Percentiles rank a stretch among this genome's conserved stretches.
phyloP scores from a whole-genome alignment of 139 green algal genomes.

The Mesostigma viride region DNA sequence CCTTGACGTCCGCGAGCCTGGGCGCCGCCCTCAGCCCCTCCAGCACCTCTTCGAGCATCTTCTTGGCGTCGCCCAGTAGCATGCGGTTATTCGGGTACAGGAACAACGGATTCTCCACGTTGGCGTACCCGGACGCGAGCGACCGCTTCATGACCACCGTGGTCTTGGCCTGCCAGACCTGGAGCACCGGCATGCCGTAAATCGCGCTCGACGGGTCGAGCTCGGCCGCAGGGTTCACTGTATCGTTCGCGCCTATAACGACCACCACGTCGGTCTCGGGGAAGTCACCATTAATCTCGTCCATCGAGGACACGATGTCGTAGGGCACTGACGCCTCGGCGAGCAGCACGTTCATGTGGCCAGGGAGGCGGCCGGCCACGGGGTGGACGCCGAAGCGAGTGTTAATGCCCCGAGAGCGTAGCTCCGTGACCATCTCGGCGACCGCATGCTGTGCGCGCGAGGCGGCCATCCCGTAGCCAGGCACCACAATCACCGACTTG shows the following conservation, averaged over 20 bases:
- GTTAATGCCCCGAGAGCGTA: conserved; percentile 14
- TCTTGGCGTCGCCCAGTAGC: conserved; percentile 64
- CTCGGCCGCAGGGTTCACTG: conserved; percentile 71
- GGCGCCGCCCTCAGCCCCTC: not conserved
- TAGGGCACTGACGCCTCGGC: conserved; percentile 73
- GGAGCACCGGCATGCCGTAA: conserved; percentile 57
- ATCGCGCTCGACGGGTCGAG: conserved; percentile 75
- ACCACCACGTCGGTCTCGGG: conserved; percentile 58
- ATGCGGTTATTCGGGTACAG: conserved; percentile 71
- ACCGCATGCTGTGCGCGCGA: conserved; percentile 70
- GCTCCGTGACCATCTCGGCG: conserved; percentile 38
- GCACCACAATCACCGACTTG: conserved; percentile 66
- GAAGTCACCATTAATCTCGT: conserved; percentile 56
- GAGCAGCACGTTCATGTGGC: conserved; percentile 91
- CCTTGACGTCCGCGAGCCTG: no score
- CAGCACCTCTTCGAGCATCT: not conserved
- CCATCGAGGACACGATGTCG: conserved; percentile 48
- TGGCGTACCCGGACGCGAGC: conserved; percentile 72
- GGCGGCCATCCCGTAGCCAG: conserved; percentile 77
- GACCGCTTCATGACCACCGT: conserved; percentile 74
- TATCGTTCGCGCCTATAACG: conserved; percentile 67
- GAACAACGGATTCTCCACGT: conserved; percentile 76
- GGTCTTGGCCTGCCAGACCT: conserved; percentile 28
- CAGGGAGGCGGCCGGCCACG: conserved; percentile 73
- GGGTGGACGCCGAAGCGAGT: conserved; percentile 67